These are phyloP conservation scores for Kodamaea lidongshanica DNA, from an alignment of 805 yeast species.

Conservation along the genomic window DNA sequence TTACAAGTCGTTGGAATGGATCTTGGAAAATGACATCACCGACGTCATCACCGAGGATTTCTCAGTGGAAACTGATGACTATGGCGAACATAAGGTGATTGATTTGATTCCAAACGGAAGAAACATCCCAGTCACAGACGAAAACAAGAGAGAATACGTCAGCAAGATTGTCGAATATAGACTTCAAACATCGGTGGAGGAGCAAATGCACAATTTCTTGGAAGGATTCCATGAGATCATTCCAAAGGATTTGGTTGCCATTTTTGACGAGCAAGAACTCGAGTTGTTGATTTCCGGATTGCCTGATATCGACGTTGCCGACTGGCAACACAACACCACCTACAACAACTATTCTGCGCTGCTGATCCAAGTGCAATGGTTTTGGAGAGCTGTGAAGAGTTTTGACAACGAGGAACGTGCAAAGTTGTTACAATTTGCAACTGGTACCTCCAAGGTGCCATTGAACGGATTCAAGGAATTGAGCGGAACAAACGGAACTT, in stretches of 20 bases:
- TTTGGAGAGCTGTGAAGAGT: slow-evolving; percentile 95
- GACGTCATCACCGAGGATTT: slow-evolving; percentile 93
- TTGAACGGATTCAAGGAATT: slow-evolving; percentile 86
- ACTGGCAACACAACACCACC: slow-evolving; percentile 84
- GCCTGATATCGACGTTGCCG: slow-evolving; percentile 93
- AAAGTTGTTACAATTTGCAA: slow-evolving; percentile 86
- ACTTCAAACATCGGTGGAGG: slow-evolving; percentile 72
- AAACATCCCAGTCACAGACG: slow-evolving; percentile 80
- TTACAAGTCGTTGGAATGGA: slow-evolving; percentile 89
- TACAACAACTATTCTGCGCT: slow-evolving; percentile 78
- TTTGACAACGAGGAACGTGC: slow-evolving; percentile 94
- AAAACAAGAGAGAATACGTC: slow-evolving; percentile 86
- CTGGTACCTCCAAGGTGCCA: slow-evolving; percentile 97
- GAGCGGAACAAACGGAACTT: slow-evolving; percentile 79
- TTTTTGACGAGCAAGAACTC: slow-evolving; percentile 92
- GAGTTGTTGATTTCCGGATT: slow-evolving; percentile 89
- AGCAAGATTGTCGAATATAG: slow-evolving; percentile 80
- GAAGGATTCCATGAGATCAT: slow-evolving; percentile 88
- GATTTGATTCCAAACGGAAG: slow-evolving; percentile 82
- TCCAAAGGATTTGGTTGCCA: slow-evolving; percentile 72
- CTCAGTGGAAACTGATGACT: slow-evolving; percentile 88
- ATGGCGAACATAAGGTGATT: slow-evolving; percentile 78
- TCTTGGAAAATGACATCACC: slow-evolving; percentile 93
- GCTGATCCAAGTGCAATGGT: slow-evolving; percentile 88
- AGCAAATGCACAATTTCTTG: slow-evolving; percentile 80